These are phyloP conservation scores for Schizochytrium sp. DNA, from an alignment of 108 stramenopile species.

Conservation along the genomic window DNA sequence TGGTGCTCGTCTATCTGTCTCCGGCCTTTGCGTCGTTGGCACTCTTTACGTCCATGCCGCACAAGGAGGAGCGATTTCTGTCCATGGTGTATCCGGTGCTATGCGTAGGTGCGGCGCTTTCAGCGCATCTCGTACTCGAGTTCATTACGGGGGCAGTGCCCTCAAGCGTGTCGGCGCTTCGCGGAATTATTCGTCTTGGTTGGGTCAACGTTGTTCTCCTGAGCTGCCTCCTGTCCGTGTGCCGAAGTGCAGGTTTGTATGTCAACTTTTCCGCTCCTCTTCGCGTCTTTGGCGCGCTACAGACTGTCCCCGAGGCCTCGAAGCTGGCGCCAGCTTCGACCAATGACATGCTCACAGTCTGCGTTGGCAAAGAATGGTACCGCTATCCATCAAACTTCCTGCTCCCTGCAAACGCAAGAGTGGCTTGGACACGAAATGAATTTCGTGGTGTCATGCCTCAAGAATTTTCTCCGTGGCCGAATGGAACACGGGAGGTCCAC, in stretches of 20 bases:
- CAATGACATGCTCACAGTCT: slow-evolving; percentile 33
- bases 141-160: not conserved
- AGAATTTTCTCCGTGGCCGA: not conserved
- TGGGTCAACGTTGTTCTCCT: not conserved
- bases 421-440: not conserved
- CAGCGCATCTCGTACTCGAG: slow-evolving; percentile 15
- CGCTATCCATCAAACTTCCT: slow-evolving; percentile 80
- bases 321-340: too few species aligned
- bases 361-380: slow-evolving; percentile 86
- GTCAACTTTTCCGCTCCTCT: not conserved
- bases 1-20: slow-evolving; percentile 15
- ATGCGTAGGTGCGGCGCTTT: slow-evolving; percentile 32
- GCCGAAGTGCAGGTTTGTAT: not conserved
- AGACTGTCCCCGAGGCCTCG: too few species aligned
- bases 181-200: not conserved
- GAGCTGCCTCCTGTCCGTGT: not conserved
- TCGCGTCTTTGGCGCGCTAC: not conserved
- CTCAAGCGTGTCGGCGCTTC: not conserved
- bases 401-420: slow-evolving; percentile 40
- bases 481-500: not conserved
- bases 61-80: slow-evolving; percentile 92
- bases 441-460: not conserved
- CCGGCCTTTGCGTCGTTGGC: slow-evolving; percentile 69
- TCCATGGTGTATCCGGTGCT: slow-evolving; percentile 75
- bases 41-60: slow-evolving; percentile 71